phyloP scores from a whole-genome alignment of 2,329 filamentous ascomycete species.

The Fusarium albosuccineum region DNA sequence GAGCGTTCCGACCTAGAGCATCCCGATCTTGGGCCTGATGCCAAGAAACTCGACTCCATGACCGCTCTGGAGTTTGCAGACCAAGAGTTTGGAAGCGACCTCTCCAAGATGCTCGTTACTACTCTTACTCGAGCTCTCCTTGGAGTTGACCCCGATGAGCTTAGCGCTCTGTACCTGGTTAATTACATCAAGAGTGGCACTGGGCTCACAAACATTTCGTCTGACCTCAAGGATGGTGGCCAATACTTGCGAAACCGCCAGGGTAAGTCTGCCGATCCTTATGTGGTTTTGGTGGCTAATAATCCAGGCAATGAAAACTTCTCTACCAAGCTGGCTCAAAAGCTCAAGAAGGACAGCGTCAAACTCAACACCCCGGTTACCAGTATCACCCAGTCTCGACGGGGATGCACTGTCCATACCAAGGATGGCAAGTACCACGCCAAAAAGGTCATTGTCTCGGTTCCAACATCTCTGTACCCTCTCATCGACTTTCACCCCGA shows the following conservation, averaged over 20 bases:
- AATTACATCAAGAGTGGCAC: slow-evolving; percentile 37
- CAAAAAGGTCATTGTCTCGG: slow-evolving; percentile 45
- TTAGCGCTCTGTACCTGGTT: slow-evolving; percentile 38
- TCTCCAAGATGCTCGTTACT: fast-evolving
- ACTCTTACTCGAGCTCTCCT: not conserved
- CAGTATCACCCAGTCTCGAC: slow-evolving; percentile 29
- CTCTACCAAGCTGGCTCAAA: slow-evolving; percentile 26
- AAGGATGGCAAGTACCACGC: slow-evolving; percentile 18
- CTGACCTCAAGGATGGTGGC: slow-evolving; percentile 37
- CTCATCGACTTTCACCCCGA: slow-evolving; percentile 42
- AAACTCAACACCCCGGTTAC: slow-evolving; percentile 34
- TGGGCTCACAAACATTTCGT: slow-evolving; percentile 36
- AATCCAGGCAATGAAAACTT: slow-evolving; percentile 31
- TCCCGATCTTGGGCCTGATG: not conserved
- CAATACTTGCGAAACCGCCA: slow-evolving; percentile 44
- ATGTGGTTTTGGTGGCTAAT: not conserved
- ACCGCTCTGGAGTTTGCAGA: not conserved
- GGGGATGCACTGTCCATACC: slow-evolving; percentile 31
- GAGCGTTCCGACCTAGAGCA: not conserved
- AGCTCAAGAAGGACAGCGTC: slow-evolving; percentile 28
- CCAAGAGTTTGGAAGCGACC: not conserved
- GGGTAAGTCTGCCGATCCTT: slow-evolving; percentile 11
- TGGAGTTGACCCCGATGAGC: slow-evolving; percentile 7
- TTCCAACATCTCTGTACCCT: slow-evolving; percentile 42
- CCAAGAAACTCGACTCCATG: slow-evolving; percentile 2